Conservation (phyloP, 495 filamentous ascomycete species). For the Penicillium mononematosum region DNA sequence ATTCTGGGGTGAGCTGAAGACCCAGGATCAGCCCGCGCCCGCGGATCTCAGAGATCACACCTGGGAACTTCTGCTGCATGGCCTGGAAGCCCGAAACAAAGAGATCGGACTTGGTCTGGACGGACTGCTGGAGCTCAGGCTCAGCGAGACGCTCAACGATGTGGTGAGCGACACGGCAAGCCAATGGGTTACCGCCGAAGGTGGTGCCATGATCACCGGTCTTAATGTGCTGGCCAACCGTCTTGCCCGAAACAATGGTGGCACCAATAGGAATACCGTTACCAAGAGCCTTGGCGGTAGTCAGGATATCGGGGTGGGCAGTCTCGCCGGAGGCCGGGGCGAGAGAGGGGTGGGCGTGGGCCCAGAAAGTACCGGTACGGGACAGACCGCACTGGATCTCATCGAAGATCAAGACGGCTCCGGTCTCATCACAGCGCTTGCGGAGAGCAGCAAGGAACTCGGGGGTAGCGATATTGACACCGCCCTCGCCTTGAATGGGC, state of each 20-base stretch:
- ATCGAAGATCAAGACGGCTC: constrained; percentile 87
- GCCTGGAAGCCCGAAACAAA: constrained; percentile 64
- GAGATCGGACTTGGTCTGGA: constrained; percentile 61
- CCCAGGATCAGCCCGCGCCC: constrained; percentile 84
- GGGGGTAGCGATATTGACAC: constrained; percentile 76
- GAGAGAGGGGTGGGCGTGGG: constrained; percentile 66
- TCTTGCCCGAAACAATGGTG: constrained; percentile 71
- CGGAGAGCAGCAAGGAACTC: constrained; percentile 79
- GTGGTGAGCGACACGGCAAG: constrained; percentile 77
- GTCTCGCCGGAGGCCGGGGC: constrained; percentile 47
- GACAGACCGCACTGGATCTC: constrained; percentile 95
- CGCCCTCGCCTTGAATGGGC: constrained; percentile 96
- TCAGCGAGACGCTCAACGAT: constrained; percentile 73
- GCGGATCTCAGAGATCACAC: constrained; percentile 70
- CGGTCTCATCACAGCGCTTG: constrained; percentile 78
- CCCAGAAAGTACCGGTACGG: constrained; percentile 87
- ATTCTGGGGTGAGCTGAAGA: constrained; percentile 72
- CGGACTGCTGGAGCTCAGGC: constrained; percentile 59
- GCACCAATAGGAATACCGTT: constrained; percentile 96
- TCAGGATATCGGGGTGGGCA: constrained; percentile 91
- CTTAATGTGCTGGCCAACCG: constrained; percentile 78
- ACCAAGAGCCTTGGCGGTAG: constrained; percentile 90
- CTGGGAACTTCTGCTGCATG: constrained; percentile 66
- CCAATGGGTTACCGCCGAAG: constrained; percentile 93
- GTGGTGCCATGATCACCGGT: constrained; percentile 96